Percentiles rank a stretch among this genome's conserved stretches.
These are phyloP conservation scores for Quercus rubra DNA, from an alignment of 306 rosid genomes.

Conservation along the genomic window DNA sequence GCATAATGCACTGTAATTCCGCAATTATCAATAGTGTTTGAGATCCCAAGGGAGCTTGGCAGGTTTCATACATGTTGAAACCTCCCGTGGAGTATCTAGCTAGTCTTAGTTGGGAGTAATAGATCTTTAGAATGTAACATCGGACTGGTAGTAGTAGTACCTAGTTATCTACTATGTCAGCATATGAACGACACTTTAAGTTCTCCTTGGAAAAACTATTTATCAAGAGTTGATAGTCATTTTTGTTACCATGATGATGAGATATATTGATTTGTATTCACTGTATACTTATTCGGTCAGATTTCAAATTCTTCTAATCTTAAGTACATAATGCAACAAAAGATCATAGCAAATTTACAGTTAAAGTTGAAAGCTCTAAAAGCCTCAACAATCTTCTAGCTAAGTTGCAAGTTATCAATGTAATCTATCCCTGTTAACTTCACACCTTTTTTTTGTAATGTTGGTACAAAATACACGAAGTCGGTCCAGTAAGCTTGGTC, in stretches of 20 bases:
- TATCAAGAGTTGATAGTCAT: not conserved
- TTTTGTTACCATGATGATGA: not conserved
- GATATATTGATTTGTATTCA: not conserved
- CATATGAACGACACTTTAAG: not conserved
- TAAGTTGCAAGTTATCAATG: no score
- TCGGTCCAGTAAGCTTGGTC: no score
- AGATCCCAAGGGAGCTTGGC: not conserved
- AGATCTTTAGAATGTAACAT: not conserved
- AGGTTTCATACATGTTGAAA: not conserved
- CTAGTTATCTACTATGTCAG: not conserved
- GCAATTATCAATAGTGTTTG: not conserved
- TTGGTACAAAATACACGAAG: no score
- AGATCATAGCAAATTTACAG: no score
- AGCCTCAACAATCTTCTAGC: no score
- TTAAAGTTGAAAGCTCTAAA: no score
- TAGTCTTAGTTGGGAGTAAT: not conserved
- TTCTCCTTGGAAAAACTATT: not conserved
- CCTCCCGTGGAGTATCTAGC: not conserved
- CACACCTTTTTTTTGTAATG: no score
- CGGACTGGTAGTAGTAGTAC: not conserved
- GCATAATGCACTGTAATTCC: slow-evolving; percentile 8
- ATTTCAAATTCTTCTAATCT: not conserved
- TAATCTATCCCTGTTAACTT: no score
- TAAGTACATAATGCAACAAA: no score
- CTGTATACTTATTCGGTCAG: not conserved